These are phyloP conservation scores for Fusarium sp. DNA, from an alignment of 2,329 filamentous ascomycete genomes.

Conservation along the genomic window DNA sequence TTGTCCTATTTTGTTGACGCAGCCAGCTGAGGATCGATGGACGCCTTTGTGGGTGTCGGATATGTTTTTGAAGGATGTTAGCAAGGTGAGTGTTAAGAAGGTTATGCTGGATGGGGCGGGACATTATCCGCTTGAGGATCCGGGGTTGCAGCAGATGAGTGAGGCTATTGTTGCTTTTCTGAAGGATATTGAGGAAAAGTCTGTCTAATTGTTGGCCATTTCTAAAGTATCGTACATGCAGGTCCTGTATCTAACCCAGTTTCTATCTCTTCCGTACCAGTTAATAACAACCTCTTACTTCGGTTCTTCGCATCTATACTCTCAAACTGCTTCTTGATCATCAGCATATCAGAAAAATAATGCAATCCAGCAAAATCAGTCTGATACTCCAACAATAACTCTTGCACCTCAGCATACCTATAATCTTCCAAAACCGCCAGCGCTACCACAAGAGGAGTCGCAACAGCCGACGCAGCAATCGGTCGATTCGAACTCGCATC, in stretches of 20 bases:
- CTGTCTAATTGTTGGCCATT: fast-evolving
- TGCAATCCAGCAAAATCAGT: not conserved
- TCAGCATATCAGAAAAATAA: not conserved
- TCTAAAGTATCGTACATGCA: constrained; percentile 3
- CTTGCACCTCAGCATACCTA: not conserved
- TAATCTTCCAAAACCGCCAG: constrained; percentile 2
- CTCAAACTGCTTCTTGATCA: not conserved
- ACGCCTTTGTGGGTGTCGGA: constrained; percentile 1
- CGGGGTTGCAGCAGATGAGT: constrained; percentile 1
- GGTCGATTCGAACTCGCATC: constrained; percentile 3
- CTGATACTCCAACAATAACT: not conserved
- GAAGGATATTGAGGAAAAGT: not conserved
- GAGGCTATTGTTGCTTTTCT: constrained; percentile 5
- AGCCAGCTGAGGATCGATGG: not conserved
- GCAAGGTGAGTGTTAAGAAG: not conserved
- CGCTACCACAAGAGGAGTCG: not conserved
- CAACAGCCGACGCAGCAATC: constrained; percentile 1
- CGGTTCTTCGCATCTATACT: not conserved
- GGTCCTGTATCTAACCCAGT: not conserved
- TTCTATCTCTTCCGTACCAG: fast-evolving
- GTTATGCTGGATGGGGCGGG: constrained; percentile 3
- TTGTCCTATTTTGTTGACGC: constrained; percentile 12
- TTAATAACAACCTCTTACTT: fast-evolving
- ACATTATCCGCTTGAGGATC: constrained; percentile 13
- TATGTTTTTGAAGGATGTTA: not conserved